Percentiles rank a stretch among this genome's conserved stretches.
These are phyloP conservation scores for Agarophyton chilense DNA, from an alignment of 23 red algal species.

Conservation along the genomic window DNA sequence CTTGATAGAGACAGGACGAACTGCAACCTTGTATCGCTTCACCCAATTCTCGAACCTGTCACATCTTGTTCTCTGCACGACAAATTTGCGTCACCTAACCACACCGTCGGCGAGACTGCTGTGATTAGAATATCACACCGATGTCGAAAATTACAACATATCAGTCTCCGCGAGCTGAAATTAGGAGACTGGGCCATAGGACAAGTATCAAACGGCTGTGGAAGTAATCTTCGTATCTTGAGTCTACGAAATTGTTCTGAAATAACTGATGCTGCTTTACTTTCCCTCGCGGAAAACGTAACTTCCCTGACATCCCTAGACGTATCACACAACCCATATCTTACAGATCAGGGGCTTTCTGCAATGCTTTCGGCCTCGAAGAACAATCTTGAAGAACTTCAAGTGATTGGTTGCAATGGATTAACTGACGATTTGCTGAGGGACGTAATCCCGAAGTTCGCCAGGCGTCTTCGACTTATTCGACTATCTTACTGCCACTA, in stretches of 20 bases:
- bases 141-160: background rate
- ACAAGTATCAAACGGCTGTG: constrained; percentile 16
- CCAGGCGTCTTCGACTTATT: constrained; percentile 11
- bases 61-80: background rate
- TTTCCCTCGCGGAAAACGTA: constrained; percentile 14
- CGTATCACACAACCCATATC: constrained; percentile 19
- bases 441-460: constrained; percentile 26
- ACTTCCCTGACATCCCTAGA: constrained; percentile 21
- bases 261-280: constrained; percentile 22
- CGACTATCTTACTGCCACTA: constrained; percentile 44
- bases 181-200: constrained; percentile 9
- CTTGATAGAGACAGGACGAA: background rate
- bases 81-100: background rate
- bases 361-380: background rate
- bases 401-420: constrained; percentile 37
- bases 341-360: constrained; percentile 18
- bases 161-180: constrained; percentile 14
- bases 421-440: constrained; percentile 26
- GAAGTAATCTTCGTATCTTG: constrained; percentile 13
- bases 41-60: background rate
- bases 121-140: constrained; percentile 12
- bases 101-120: background rate
- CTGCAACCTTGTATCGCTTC: background rate
- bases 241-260: constrained; percentile 15
- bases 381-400: constrained; percentile 28